Evolutionary conservation across 345 rosid species (phyloP).

Genomic region (Salix purpurea): DNA sequence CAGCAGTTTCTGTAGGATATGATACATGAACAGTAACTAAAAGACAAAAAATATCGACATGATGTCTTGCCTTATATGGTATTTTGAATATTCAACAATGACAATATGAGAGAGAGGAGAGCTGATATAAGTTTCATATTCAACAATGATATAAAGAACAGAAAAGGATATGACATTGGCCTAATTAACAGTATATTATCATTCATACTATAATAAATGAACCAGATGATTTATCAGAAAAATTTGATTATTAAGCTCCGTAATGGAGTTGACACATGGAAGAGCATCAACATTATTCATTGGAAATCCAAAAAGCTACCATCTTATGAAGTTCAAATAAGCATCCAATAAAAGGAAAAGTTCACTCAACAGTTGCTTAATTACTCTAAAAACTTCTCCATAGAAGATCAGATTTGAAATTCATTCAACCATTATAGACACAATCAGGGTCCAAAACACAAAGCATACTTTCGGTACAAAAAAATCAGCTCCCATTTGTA

Average conservation of each 20-base stretch:
- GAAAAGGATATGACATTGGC: background rate
- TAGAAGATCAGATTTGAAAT: background rate
- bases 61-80: background rate
- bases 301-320: background rate
- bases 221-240: background rate
- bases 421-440: too few relatives aligned
- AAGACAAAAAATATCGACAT: background rate
- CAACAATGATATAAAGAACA: background rate
- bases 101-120: background rate
- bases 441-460: background rate
- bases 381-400: background rate
- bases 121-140: background rate
- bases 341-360: background rate
- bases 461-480: background rate
- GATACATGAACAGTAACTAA: slow-evolving; percentile 3
- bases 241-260: background rate
- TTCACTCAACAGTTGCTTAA: background rate
- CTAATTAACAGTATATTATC: too few relatives aligned
- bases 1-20: slow-evolving; percentile 59
- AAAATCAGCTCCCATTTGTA: background rate
- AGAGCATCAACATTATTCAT: background rate
- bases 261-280: background rate
- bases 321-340: background rate
- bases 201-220: background rate
- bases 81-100: background rate